Conservation (phyloP, 305 asterid species). For the Caryopteris hybrid region DNA sequence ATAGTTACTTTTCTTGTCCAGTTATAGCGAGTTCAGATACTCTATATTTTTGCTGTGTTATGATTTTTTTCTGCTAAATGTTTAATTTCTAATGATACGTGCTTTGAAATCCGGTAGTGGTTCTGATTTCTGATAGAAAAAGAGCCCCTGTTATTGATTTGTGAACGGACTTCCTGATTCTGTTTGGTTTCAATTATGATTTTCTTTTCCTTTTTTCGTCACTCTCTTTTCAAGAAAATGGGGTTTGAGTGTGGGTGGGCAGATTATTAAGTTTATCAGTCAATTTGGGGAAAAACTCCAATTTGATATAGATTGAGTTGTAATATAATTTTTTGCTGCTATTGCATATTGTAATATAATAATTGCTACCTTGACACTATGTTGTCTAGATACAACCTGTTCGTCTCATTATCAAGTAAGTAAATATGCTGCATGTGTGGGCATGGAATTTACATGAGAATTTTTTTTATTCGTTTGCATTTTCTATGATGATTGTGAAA, state of each 20-base stretch:
- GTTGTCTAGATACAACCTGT: background rate
- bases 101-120: background rate
- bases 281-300: background rate
- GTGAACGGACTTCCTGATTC: background rate
- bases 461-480: background rate
- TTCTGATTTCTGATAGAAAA: background rate
- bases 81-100: background rate
- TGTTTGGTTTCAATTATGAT: background rate
- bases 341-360: background rate
- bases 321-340: background rate
- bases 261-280: background rate
- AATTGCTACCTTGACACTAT: background rate
- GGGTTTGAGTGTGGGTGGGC: background rate
- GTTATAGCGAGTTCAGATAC: background rate
- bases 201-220: background rate
- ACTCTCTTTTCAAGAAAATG: too few relatives aligned
- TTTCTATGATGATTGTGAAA: background rate
- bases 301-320: background rate
- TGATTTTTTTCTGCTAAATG: background rate
- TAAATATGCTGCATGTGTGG: background rate
- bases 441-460: background rate
- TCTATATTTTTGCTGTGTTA: background rate
- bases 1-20: background rate
- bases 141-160: background rate
- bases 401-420: background rate